A percentile compares a stretch with the other conserved stretches of the same genome.
Evolutionary conservation across 495 filamentous ascomycete genomes (phyloP).

Genomic region (Entonaema liquescens): DNA sequence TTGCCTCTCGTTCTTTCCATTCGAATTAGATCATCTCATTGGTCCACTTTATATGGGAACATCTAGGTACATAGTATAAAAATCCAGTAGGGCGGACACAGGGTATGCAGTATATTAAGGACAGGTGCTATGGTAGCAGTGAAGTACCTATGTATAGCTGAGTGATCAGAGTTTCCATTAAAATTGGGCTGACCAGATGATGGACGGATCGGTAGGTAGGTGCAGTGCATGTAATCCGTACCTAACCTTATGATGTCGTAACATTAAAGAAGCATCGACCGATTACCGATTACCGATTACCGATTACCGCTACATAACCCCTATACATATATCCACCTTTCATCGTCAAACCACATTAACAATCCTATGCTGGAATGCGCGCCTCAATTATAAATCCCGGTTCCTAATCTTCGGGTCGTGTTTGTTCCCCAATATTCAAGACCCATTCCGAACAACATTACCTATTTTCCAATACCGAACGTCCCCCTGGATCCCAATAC

Average conservation of each 20-base stretch:
- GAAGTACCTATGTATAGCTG: constrained; percentile 11
- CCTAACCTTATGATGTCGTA: constrained; percentile 7
- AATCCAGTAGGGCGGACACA: background rate
- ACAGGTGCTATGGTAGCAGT: background rate
- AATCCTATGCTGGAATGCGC: constrained; percentile 21
- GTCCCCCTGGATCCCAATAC: background rate
- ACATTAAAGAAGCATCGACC: background rate
- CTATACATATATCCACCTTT: constrained; percentile 2
- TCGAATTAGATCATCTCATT: constrained; percentile 19
- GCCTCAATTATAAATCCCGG: background rate
- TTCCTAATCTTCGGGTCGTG: background rate
- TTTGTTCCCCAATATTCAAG: constrained; percentile 8
- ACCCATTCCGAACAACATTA: constrained; percentile 10
- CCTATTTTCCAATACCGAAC: constrained; percentile 2
- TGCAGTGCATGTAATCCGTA: background rate
- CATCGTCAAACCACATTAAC: constrained; percentile 16
- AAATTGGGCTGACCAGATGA: constrained; percentile 11
- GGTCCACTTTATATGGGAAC: background rate
- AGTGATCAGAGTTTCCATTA: constrained; percentile 23
- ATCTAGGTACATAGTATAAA: too few relatives aligned
- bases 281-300: background rate
- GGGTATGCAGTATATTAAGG: too few relatives aligned
- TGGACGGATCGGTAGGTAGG: background rate
- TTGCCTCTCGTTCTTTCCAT: constrained; percentile 20
- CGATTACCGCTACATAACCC: background rate